Conservation (phyloP, 257 asterid genomes). For the Cordia subcordata region DNA sequence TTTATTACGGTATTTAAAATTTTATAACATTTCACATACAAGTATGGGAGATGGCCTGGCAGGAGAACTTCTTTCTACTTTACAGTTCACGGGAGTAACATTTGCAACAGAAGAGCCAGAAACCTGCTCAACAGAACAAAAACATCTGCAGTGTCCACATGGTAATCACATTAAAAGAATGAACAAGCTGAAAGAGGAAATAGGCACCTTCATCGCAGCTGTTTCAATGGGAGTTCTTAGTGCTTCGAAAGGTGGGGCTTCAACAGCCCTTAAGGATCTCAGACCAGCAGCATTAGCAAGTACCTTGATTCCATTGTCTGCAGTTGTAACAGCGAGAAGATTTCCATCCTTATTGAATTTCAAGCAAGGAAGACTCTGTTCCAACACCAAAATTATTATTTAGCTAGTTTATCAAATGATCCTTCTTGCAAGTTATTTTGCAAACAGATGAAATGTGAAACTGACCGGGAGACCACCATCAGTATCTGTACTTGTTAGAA, state of each 20-base stretch:
- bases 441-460: slow-evolving; percentile 4
- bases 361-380: slow-evolving; percentile 84
- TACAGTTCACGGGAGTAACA: slow-evolving; percentile 69
- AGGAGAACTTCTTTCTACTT: slow-evolving; percentile 97
- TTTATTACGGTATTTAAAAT: slow-evolving; percentile 3
- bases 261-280: slow-evolving; percentile 69
- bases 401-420: slow-evolving; percentile 13
- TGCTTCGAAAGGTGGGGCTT: slow-evolving; percentile 74
- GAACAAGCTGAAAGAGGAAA: slow-evolving; percentile 6
- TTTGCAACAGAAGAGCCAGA: slow-evolving; percentile 74
- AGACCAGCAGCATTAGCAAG: slow-evolving; percentile 81
- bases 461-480: slow-evolving; percentile 95
- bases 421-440: not conserved
- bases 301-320: slow-evolving; percentile 88
- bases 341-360: slow-evolving; percentile 95
- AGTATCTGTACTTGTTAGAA: slow-evolving; percentile 64
- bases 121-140: slow-evolving; percentile 44
- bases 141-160: slow-evolving; percentile 10
- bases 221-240: slow-evolving; percentile 76
- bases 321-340: slow-evolving; percentile 89
- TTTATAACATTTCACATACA: slow-evolving; percentile 40
- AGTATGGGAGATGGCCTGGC: slow-evolving; percentile 80
- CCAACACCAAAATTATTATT: slow-evolving; percentile 9
- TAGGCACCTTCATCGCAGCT: slow-evolving; percentile 66
- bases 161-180: not conserved